Evolutionary conservation across 2,329 filamentous ascomycete genomes (phyloP), one percentile per base, ranked within the genome.

Genomic region (Neurospora sp.): DNA sequence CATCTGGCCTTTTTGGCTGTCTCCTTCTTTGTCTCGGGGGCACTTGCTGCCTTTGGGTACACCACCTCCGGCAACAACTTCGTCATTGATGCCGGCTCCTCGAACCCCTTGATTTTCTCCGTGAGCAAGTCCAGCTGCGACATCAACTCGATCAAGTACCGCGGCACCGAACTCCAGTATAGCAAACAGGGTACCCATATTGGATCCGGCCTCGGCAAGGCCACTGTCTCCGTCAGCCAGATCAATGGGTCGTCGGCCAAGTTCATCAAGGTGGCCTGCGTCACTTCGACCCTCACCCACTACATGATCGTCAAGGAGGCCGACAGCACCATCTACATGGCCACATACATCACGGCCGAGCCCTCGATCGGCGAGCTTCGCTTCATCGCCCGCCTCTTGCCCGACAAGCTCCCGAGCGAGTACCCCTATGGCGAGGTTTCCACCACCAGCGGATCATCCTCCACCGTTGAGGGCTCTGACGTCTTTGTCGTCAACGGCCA

Each of bases 251-350:
- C 69, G 41, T 70, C 28, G 74, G 75, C 52, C 72, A 80, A 79
- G 67, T 88, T 87, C 75, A 83, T 88, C 74, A 89, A 89, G 77
- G 83, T 90, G 43, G 88, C 86, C 15, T 89, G 87, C 75, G 83
- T 81, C 8, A 87, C 87, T 0, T 82, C 80, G 65, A 88, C 84
- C n/a, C 78, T 90, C 70, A 90, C 86, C 0, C 88, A 91, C 43
- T 91, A 90, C 78, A 84, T 87, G 73, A 85, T 90, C 5, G 84
- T 88, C 12, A 83, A 83, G 70, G 83, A 85, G 68, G 88, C 88
- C n/a, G 86, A 89, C 68, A 82, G 84, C 70, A 86, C 82, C 37
- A 83, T 91, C 71, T 87, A 85, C 75, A 84, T 88, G 82, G 87
- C 85, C 6, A 91, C 89, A 2, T 82, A 90, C 75, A 90, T 86